Conservation (phyloP, 2,329 filamentous ascomycete species). For the Diatrype stigma region DNA sequence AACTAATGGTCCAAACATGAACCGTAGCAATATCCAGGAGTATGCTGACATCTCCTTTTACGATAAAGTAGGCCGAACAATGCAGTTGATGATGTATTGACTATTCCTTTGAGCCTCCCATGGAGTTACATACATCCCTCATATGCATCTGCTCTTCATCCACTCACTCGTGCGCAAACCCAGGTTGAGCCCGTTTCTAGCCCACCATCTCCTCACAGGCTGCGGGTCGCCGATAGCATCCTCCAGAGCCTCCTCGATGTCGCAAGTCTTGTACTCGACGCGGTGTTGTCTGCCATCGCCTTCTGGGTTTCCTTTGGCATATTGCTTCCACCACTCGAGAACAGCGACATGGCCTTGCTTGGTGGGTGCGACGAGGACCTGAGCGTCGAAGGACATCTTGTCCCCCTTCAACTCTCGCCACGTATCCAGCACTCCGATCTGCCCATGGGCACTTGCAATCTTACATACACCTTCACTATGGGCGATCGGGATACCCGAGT, state of each 20-base stretch:
- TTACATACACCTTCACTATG: slow-evolving; percentile 81
- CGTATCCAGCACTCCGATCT: slow-evolving; percentile 76
- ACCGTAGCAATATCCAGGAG: too few relatives aligned
- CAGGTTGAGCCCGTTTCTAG: slow-evolving; percentile 74
- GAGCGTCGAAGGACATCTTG: slow-evolving; percentile 70
- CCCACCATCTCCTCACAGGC: slow-evolving; percentile 82
- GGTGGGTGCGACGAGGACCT: slow-evolving; percentile 81
- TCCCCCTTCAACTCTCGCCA: slow-evolving; percentile 75
- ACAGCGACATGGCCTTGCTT: slow-evolving; percentile 81
- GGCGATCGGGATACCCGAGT: slow-evolving; percentile 71
- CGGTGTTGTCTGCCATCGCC: slow-evolving; percentile 56
- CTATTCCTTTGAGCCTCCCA: neutral
- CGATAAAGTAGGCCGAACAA: neutral
- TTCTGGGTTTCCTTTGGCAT: slow-evolving; percentile 51
- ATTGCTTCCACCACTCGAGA: slow-evolving; percentile 87
- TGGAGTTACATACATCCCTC: neutral
- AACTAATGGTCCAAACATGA: too few relatives aligned
- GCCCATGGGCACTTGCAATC: slow-evolving; percentile 78
- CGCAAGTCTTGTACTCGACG: slow-evolving; percentile 91
- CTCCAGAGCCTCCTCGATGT: slow-evolving; percentile 91
- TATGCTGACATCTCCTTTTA: too few relatives aligned
- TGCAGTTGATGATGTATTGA: neutral
- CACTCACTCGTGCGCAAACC: slow-evolving; percentile 81
- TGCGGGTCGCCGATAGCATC: slow-evolving; percentile 75
- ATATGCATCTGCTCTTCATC: slow-evolving; percentile 78